Conservation (phyloP, 2,329 filamentous ascomycete genomes). For the Leptographium lundbergii region DNA sequence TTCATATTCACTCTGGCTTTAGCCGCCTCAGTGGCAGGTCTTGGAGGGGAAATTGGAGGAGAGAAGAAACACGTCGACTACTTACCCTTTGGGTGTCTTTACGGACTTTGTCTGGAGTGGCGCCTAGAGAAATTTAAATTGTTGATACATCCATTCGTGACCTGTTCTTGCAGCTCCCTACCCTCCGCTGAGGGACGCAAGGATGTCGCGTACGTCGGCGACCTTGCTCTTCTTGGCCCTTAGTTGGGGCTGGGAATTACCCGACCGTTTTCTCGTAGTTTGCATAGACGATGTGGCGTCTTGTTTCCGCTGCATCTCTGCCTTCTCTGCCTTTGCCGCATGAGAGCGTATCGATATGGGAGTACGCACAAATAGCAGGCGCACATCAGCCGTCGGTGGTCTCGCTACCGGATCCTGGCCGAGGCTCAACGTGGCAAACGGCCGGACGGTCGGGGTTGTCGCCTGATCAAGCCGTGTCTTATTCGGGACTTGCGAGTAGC, state of each 20-base stretch:
- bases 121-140: slow-evolving; percentile 22
- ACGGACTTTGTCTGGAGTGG: slow-evolving; percentile 15
- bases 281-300: neutral
- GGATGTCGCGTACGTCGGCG: neutral
- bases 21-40: slow-evolving; percentile 39
- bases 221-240: neutral
- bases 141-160: slow-evolving; percentile 19
- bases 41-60: slow-evolving; percentile 60
- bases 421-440: neutral
- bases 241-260: neutral
- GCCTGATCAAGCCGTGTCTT: too few species aligned
- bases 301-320: neutral
- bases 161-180: neutral
- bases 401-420: neutral
- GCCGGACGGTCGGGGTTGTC: neutral
- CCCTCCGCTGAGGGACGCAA: neutral
- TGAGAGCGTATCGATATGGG: neutral
- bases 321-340: neutral
- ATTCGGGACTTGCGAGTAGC: neutral
- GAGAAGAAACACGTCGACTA: slow-evolving; percentile 37
- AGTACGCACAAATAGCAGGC: neutral
- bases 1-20: slow-evolving; percentile 58
- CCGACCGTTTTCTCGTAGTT: neutral
- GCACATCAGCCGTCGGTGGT: neutral
- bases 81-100: slow-evolving; percentile 44